phyloP scores from a whole-genome alignment of 1,284 basidiomycete genomes.

The Inonotus obliquus region DNA sequence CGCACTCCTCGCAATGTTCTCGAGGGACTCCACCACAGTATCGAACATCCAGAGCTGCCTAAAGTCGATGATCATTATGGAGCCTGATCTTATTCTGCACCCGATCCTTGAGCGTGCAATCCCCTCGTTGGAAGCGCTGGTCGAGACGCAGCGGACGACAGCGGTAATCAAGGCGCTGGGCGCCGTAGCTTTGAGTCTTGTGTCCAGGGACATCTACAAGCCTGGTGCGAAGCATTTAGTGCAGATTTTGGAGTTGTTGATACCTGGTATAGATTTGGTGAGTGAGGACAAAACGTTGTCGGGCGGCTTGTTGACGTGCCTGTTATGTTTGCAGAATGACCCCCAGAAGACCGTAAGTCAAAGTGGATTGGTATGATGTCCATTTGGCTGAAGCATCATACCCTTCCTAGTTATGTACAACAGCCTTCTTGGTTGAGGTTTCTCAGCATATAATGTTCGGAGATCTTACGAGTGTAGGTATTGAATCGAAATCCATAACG shows the following conservation, averaged over 20 bases:
- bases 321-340: slow-evolving; percentile 57
- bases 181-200: slow-evolving; percentile 73
- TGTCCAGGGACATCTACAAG: slow-evolving; percentile 74
- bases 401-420: slow-evolving; percentile 59
- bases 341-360: slow-evolving; percentile 77
- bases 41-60: slow-evolving; percentile 65
- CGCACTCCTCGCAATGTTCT: slow-evolving; percentile 86
- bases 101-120: slow-evolving; percentile 84
- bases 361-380: not conserved
- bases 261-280: slow-evolving; percentile 82
- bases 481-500: slow-evolving; percentile 20
- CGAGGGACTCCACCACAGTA: slow-evolving; percentile 65
- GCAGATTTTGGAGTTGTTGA: slow-evolving; percentile 79
- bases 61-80: slow-evolving; percentile 76
- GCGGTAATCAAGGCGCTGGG: slow-evolving; percentile 85
- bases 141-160: slow-evolving; percentile 84
- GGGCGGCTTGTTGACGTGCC: slow-evolving; percentile 2
- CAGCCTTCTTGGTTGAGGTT: slow-evolving; percentile 73
- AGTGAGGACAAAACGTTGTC: slow-evolving; percentile 22
- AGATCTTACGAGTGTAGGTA: slow-evolving; percentile 52
- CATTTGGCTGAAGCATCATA: slow-evolving; percentile 8
- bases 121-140: slow-evolving; percentile 82
- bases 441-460: slow-evolving; percentile 81
- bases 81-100: slow-evolving; percentile 84
- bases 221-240: slow-evolving; percentile 80